Evolutionary conservation across 2,329 filamentous ascomycete genomes (phyloP), one percentile per base, ranked within the genome.

Genomic region (Hymenotorrendiella dingleyae): DNA sequence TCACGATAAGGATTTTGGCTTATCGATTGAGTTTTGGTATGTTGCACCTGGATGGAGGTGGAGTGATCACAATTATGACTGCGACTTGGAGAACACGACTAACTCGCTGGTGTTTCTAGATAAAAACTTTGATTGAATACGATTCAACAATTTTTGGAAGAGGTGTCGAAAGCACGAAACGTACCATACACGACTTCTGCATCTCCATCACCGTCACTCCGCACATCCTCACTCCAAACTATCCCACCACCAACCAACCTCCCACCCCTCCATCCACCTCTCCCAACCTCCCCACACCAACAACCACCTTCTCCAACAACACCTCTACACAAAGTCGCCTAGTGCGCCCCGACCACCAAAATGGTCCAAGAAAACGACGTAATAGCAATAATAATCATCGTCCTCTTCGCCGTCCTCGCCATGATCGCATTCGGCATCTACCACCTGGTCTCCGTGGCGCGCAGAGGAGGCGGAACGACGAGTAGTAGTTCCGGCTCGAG

Each of bases 311-410:
- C 10, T 14, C 11, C 33, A 22, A 36, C 21, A 36, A 17, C 30
- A 14, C 12, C 14, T 14, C 6, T 16, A 8, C 29, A 10, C 14
- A 9, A 6, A 9, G 16, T 32, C 29, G 8, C 17, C 21, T 3
- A 6, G 44, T n/a, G n/a, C n/a, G n/a, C n/a, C 33, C 19, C 30
- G 22, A 43, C 62, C 58, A 60, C 62, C 60, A 68, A 53, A 53
- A 80, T 76, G 72, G 67, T 72, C 55, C 76, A 82, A 62, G 66
- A 73, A 67, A 83, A 83, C 73, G 73, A 82, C 64, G 74, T 76
- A 57, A 82, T 83, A 62, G 79, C 79, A 54, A 70, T 83, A 62
- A 82, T 83, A 60, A 74, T 83, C 64, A 82, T 83, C 62, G 62
- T 83, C 43, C 71, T 83, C 54, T 82, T 83, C 66, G 61, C 78